phyloP scores from a whole-genome alignment of 306 rosid genomes.

The Macrotyloma uniflorum region DNA sequence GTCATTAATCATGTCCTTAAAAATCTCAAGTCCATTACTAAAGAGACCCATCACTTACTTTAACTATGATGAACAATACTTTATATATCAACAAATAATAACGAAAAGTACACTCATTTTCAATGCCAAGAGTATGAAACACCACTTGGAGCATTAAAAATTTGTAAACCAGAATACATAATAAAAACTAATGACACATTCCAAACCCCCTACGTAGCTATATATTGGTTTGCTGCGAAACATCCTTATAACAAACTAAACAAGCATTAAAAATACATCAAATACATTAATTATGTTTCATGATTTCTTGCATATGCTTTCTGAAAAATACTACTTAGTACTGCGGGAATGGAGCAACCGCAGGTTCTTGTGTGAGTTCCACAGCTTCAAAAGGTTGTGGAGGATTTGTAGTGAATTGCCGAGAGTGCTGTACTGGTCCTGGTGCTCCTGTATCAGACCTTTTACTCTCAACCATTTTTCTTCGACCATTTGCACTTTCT shows the following conservation, averaged over 20 bases:
- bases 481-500: conserved; percentile 42
- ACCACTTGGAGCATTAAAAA: background rate
- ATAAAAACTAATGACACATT: background rate
- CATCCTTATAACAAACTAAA: background rate
- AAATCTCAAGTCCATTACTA: too few species aligned
- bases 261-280: background rate
- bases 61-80: too few species aligned
- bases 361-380: background rate
- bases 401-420: conserved; percentile 13
- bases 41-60: too few species aligned
- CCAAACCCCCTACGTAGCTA: background rate
- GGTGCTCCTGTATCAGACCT: conserved; percentile 67
- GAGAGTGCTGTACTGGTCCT: conserved; percentile 51
- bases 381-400: conserved; percentile 2
- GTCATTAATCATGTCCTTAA: too few species aligned
- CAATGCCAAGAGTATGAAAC: background rate
- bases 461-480: conserved; percentile 60
- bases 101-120: background rate
- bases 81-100: background rate
- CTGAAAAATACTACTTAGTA: background rate
- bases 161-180: background rate
- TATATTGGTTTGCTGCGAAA: background rate
- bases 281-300: background rate
- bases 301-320: background rate
- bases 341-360: conserved; percentile 36